These are phyloP conservation scores for Adansonia digitata DNA, from an alignment of 345 rosid species.

Conservation along the genomic window DNA sequence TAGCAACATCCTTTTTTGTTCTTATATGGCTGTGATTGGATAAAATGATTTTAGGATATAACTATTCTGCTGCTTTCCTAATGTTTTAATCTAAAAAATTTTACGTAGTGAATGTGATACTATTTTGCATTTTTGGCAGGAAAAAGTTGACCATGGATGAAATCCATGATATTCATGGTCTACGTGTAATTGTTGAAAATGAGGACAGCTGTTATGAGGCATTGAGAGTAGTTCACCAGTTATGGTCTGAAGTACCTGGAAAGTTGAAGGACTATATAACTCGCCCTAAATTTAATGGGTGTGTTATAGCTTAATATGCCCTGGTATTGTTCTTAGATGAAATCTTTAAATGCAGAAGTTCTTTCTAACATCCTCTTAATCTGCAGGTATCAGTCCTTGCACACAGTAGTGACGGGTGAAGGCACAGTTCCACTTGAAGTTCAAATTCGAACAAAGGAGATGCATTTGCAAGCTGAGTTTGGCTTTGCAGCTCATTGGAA, in stretches of 20 bases:
- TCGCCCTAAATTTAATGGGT: constrained; percentile 86
- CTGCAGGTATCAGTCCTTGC: constrained; percentile 80
- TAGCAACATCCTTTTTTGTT: background rate
- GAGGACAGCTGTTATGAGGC: constrained; percentile 81
- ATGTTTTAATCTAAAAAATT: background rate
- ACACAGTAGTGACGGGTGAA: constrained; percentile 76
- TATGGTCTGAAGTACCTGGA: constrained; percentile 91
- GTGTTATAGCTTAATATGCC: constrained; percentile 18
- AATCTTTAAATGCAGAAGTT: background rate
- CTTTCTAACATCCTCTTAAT: constrained; percentile 21
- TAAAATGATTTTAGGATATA: too few species aligned
- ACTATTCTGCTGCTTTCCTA: background rate
- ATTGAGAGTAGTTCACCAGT: constrained; percentile 52
- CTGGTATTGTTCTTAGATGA: background rate
- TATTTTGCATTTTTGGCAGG: constrained; percentile 41
- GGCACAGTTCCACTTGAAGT: constrained; percentile 81
- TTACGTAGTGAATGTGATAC: constrained; percentile 5
- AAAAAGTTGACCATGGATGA: constrained; percentile 79
- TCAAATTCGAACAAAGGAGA: constrained; percentile 83
- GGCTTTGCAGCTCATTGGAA: constrained; percentile 99
- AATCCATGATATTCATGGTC: constrained; percentile 90
- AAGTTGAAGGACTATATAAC: constrained; percentile 82
- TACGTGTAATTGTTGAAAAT: constrained; percentile 77
- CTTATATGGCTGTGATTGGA: background rate
- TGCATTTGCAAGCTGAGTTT: constrained; percentile 94